Evolutionary conservation across 2,329 filamentous ascomycete genomes (phyloP).

Genomic region (Alternaria longipes): DNA sequence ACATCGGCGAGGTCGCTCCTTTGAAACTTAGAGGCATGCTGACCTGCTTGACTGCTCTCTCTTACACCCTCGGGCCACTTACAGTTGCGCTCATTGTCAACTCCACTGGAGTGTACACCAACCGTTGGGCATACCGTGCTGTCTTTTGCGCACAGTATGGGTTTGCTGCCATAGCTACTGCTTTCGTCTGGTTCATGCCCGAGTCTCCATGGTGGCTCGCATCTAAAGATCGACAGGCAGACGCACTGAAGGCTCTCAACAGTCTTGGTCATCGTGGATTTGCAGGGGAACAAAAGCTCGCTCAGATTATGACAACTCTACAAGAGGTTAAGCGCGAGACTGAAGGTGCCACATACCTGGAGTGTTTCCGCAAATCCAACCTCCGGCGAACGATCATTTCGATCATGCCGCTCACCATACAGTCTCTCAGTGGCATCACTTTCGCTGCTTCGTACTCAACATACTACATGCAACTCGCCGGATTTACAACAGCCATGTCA

Average conservation of each 20-base stretch:
- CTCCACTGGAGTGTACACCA: slow-evolving; percentile 48
- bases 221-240: slow-evolving; percentile 66
- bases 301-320: slow-evolving; percentile 42
- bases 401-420: slow-evolving; percentile 56
- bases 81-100: slow-evolving; percentile 42
- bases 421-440: slow-evolving; percentile 44
- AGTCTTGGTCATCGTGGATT: slow-evolving; percentile 29
- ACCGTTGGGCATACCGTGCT: slow-evolving; percentile 55
- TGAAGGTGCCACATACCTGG: slow-evolving; percentile 74
- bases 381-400: slow-evolving; percentile 77
- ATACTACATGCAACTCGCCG: slow-evolving; percentile 57
- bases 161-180: slow-evolving; percentile 47
- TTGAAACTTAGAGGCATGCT: slow-evolving; percentile 52
- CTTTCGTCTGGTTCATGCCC: slow-evolving; percentile 38
- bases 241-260: slow-evolving; percentile 56
- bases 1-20: slow-evolving; percentile 53
- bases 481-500: slow-evolving; percentile 46
- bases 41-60: slow-evolving; percentile 52
- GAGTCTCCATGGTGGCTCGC: slow-evolving; percentile 73
- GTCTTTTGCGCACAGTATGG: slow-evolving; percentile 56
- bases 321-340: slow-evolving; percentile 47
- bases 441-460: slow-evolving; percentile 47
- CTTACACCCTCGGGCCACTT: slow-evolving; percentile 54
- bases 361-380: slow-evolving; percentile 82
- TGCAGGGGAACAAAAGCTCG: slow-evolving; percentile 29